Evolutionary conservation across 495 filamentous ascomycete genomes (phyloP).

Genomic region (Aspergillus egyptiacus): DNA sequence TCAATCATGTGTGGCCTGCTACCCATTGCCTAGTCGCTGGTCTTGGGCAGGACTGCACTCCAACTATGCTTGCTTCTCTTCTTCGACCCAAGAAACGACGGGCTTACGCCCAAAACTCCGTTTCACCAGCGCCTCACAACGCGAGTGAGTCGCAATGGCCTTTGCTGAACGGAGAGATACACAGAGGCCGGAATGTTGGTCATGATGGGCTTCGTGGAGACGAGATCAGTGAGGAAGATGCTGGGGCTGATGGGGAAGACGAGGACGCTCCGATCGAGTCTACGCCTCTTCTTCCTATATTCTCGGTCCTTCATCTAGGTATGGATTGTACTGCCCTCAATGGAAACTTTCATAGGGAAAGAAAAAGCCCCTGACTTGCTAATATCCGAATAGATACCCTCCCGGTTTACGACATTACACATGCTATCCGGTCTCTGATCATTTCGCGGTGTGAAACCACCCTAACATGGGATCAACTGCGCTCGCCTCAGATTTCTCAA

Average conservation of each 20-base stretch:
- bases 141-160: constrained; percentile 28
- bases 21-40: background rate
- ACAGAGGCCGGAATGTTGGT: constrained; percentile 20
- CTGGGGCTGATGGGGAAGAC: constrained; percentile 41
- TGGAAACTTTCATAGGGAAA: background rate
- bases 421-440: constrained; percentile 78
- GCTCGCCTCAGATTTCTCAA: constrained; percentile 90
- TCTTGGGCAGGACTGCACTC: background rate
- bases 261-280: constrained; percentile 55
- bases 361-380: background rate
- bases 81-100: constrained; percentile 40
- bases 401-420: constrained; percentile 84
- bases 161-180: constrained; percentile 22
- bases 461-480: constrained; percentile 89
- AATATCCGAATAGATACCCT: constrained; percentile 49
- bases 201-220: constrained; percentile 31
- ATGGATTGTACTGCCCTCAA: constrained; percentile 1
- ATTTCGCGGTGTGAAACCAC: constrained; percentile 81
- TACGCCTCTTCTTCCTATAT: constrained; percentile 69
- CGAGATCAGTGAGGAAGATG: constrained; percentile 33
- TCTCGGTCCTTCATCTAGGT: constrained; percentile 79
- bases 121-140: constrained; percentile 44
- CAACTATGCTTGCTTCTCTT: constrained; percentile 43
- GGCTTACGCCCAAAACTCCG: constrained; percentile 37
- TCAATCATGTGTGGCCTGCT: background rate